Base-by-base conservation (phyloP, 1,139 yeast genomes). In the Kodamaea anthophila region DNA sequence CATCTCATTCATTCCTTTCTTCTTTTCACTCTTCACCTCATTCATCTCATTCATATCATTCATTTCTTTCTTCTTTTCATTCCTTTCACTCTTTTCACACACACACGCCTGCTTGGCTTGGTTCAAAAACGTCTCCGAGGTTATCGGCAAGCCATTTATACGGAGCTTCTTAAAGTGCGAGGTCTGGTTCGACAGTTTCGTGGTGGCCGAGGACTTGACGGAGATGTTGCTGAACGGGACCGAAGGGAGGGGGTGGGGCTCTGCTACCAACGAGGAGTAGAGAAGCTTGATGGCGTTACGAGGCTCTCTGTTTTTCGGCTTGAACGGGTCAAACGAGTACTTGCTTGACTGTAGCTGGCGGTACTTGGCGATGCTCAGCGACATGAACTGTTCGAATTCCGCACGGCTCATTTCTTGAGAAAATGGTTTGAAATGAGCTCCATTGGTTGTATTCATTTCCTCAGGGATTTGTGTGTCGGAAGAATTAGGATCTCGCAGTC, bases 81-180 rank as follows among this genome's bases (percentile, higher is more conserved):
- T n/a, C n/a, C n/a, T n/a, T n/a, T n/a, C n/a, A n/a, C n/a, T n/a
- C n/a, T n/a, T n/a, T n/a, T n/a, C n/a, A n/a, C n/a, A n/a, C n/a
- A n/a, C n/a, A n/a, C n/a, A n/a, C n/a, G n/a, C n/a, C n/a, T n/a
- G n/a, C n/a, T n/a, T n/a, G 7, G 29, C 31, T 10, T 32, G 37
- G 25, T 38, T 39, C 11, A 40, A 31, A 30, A 43, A 51, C 5
- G 55, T 43, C 13, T 47, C 55, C 2, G 65, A 49, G 0, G 65
- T 55, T 21, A 59, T 55, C 2, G 70, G 70, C 4, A 58, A 45
- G 1, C 70, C 70, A 35, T 56, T 62, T 27, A 66, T 66, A 18
- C 73, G 50, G 9, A 66, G 48, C 35, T 66, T 66, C 38, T 66
- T 66, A 44, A 58, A 65, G 38, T 62, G 70, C 3, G 70, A 56